Percentiles rank a stretch among this genome's conserved stretches.
Evolutionary conservation across 208 protist genomes (phyloP).

Genomic region (Wallacemonas collosoma): DNA sequence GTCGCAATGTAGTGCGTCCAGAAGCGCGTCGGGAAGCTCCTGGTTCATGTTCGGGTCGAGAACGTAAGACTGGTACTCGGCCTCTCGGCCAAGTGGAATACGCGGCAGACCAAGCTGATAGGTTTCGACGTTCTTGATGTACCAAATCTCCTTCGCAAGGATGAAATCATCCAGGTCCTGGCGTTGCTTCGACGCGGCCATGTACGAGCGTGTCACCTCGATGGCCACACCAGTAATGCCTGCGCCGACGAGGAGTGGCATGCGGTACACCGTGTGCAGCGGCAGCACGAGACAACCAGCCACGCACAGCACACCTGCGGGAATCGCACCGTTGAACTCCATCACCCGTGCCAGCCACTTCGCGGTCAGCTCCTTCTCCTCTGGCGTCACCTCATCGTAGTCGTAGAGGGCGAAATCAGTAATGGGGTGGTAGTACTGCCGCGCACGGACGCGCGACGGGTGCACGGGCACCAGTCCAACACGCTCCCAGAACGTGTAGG

Average conservation of each 20-base stretch:
- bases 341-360: conserved; percentile 84
- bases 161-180: conserved; percentile 90
- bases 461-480: conserved; percentile 79
- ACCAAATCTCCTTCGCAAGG: conserved; percentile 89
- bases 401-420: conserved; percentile 87
- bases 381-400: conserved; percentile 84
- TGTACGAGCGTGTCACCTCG: conserved; percentile 77
- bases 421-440: conserved; percentile 85
- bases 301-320: conserved; percentile 64
- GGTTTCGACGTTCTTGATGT: conserved; percentile 91
- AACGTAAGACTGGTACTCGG: conserved; percentile 71
- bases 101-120: conserved; percentile 82
- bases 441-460: conserved; percentile 75
- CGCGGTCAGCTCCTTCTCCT: conserved; percentile 86
- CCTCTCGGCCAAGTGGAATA: conserved; percentile 75
- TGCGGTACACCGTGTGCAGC: conserved; percentile 76
- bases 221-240: conserved; percentile 67
- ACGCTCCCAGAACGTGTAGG: conserved; percentile 91
- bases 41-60: conserved; percentile 35
- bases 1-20: conserved; percentile 44
- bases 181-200: conserved; percentile 71
- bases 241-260: conserved; percentile 73
- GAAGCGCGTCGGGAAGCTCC: conserved; percentile 51
- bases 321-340: conserved; percentile 80
- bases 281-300: conserved; percentile 76